Evolutionary conservation across 192 early-diverging fungal genomes (phyloP), one percentile per base, ranked within the genome.

Genomic region (Coemansia sp.): DNA sequence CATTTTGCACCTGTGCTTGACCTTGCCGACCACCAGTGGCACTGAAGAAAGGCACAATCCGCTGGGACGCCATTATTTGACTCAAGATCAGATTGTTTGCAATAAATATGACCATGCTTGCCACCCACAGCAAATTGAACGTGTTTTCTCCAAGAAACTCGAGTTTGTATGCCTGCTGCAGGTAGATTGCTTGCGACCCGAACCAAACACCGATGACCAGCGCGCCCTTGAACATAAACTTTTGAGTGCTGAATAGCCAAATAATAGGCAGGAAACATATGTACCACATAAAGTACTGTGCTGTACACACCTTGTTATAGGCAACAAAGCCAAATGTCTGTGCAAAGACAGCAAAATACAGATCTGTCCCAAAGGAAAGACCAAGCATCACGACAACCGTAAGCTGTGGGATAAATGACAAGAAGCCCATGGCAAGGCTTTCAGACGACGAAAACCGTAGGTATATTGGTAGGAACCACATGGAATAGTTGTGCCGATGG

Each of bases 221-320:
- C 19, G 90, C 32, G 0, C 89, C 90, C 18, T 73, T 75, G 69
- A 81, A 82, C 39, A 66, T 60, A 11, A 90, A 65, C 18, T 54
- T 61, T 12, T 89, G 67, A 7, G 68, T 65, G 41, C 80, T 89
- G 40, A 72, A 86, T 13, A 92, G 95, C 65, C 96, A 82, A 15
- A 97, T 84, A 9, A 98, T 67, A 21, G 97, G 97, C 32, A 98
- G 77, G 18, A 96, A 84, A 77, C 93, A 94, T 15, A 97, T 87
- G 72, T 98, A 98, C 97, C 97, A 99, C 94, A 99, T 97, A 75
- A 99, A 99, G 69, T 99, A 98, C 92, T 98, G 78, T 21, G 95
- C 91, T 1, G 98, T 99, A 74, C 90, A 93, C 57, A 98, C 98
- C 84, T 98, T 98, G 85, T 99, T 97, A 70, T 91, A 91, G 22